phyloP scores from a whole-genome alignment of 768 basidiomycete genomes.

The Inosperma sp. region DNA sequence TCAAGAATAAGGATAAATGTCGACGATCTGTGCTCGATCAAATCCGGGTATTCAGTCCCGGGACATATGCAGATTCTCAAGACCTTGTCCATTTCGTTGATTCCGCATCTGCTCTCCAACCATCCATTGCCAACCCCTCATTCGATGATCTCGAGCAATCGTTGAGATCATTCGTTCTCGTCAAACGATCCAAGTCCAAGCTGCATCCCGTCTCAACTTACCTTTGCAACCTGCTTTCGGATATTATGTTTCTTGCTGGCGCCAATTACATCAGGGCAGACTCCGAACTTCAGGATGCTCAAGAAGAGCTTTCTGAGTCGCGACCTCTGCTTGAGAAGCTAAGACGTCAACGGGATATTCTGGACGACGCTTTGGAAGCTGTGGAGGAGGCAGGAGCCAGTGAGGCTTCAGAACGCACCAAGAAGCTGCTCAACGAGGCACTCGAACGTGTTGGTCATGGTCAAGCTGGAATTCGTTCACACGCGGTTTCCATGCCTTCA shows the following conservation, averaged over 20 bases:
- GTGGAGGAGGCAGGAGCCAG: conserved; percentile 73
- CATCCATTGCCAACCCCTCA: conserved; percentile 58
- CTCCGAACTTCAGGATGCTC: conserved; percentile 67
- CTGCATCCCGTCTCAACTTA: conserved; percentile 91
- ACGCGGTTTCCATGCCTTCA: conserved; percentile 53
- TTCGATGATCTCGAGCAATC: conserved; percentile 89
- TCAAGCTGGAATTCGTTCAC: conserved; percentile 53
- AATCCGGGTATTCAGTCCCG: conserved; percentile 88
- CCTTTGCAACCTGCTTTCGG: conserved; percentile 81
- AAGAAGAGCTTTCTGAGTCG: conserved; percentile 57
- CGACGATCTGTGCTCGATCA: conserved; percentile 85
- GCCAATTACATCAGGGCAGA: conserved; percentile 87
- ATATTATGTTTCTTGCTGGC: conserved; percentile 81
- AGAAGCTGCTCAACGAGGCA: conserved; percentile 61
- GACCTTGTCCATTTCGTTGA: conserved; percentile 99
- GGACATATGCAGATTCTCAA: conserved; percentile 83
- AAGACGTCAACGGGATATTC: conserved; percentile 60
- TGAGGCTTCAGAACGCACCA: conserved; percentile 50
- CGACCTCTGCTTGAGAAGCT: conserved; percentile 89
- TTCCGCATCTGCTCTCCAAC: conserved; percentile 68
- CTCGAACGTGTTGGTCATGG: conserved; percentile 77
- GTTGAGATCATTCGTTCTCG: conserved; percentile 89
- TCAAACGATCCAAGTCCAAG: conserved; percentile 95
- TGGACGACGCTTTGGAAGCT: conserved; percentile 75
- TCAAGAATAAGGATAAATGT: conserved; percentile 93